These are phyloP conservation scores for Trichomonas vaginalis DNA, from an alignment of 208 protist species.

Conservation along the genomic window DNA sequence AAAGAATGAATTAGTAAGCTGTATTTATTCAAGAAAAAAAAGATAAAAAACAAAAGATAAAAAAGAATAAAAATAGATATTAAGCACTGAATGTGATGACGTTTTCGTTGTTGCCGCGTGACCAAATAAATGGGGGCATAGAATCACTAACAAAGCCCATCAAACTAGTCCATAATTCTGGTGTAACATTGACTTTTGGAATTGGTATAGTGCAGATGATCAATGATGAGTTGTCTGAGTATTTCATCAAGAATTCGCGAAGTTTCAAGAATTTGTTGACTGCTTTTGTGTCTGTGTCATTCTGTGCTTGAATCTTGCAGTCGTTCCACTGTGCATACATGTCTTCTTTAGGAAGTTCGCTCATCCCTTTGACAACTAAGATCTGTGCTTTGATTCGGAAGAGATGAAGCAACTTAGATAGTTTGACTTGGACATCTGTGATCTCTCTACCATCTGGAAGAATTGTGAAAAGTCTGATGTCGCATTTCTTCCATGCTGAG, in stretches of 20 bases:
- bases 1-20: too few relatives aligned
- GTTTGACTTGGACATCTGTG: background rate
- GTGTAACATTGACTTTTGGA: background rate
- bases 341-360: background rate
- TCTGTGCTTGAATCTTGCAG: background rate
- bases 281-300: background rate
- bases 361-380: background rate
- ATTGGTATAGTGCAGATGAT: background rate
- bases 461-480: background rate
- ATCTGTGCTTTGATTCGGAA: background rate
- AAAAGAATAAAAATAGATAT: too few relatives aligned
- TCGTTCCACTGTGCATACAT: background rate
- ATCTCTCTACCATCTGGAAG: background rate
- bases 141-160: background rate
- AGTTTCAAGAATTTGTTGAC: background rate
- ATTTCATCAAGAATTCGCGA: background rate
- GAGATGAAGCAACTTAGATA: background rate
- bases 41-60: too few relatives aligned
- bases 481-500: background rate
- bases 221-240: background rate
- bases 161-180: background rate
- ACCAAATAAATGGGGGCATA: constrained; percentile 10
- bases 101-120: background rate
- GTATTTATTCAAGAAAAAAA: too few relatives aligned
- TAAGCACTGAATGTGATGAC: background rate